A percentile compares a stretch with the other conserved stretches of the same genome.
Evolutionary conservation across 352 stramenopile genomes (phyloP).

Genomic region (Phytophthora colocasiae): DNA sequence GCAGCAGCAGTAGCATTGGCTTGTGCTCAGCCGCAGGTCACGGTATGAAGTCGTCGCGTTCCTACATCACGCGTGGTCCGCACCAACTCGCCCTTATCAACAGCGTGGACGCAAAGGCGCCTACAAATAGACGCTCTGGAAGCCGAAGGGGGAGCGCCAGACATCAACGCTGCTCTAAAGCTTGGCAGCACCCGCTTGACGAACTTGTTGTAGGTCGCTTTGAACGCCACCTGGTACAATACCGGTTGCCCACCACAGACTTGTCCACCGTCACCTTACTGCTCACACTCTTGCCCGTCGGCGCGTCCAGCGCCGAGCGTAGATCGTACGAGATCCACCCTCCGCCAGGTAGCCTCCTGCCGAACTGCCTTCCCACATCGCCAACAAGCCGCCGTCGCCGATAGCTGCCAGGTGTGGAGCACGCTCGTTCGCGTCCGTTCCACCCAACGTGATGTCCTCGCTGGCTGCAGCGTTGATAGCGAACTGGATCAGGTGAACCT

Average conservation of each 20-base stretch:
- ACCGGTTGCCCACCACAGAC: slow-evolving; percentile 59
- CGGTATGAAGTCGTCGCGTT: too few relatives aligned
- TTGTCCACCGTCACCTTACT: slow-evolving; percentile 46
- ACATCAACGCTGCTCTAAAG: too few relatives aligned
- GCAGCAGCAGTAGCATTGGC: too few relatives aligned
- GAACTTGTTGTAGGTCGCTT: too few relatives aligned
- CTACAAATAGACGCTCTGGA: too few relatives aligned
- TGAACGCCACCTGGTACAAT: too few relatives aligned
- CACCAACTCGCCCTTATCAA: too few relatives aligned
- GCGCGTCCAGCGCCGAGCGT: slow-evolving; percentile 54
- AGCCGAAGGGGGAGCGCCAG: too few relatives aligned
- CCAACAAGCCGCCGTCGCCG: slow-evolving; percentile 49
- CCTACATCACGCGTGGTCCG: too few relatives aligned
- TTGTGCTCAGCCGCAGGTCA: too few relatives aligned
- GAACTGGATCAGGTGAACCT: slow-evolving; percentile 67
- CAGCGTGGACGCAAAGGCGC: too few relatives aligned
- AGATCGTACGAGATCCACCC: slow-evolving; percentile 41
- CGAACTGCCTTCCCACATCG: slow-evolving; percentile 55
- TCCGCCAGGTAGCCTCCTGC: slow-evolving; percentile 39
- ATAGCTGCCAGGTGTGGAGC: slow-evolving; percentile 53
- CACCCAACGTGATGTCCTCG: slow-evolving; percentile 58
- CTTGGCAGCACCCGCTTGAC: too few relatives aligned
- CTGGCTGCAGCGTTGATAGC: slow-evolving; percentile 45
- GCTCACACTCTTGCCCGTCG: slow-evolving; percentile 47
- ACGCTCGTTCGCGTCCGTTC: slow-evolving; percentile 56